Conservation (phyloP, 1,284 basidiomycete genomes). For the Athelia sp. region DNA sequence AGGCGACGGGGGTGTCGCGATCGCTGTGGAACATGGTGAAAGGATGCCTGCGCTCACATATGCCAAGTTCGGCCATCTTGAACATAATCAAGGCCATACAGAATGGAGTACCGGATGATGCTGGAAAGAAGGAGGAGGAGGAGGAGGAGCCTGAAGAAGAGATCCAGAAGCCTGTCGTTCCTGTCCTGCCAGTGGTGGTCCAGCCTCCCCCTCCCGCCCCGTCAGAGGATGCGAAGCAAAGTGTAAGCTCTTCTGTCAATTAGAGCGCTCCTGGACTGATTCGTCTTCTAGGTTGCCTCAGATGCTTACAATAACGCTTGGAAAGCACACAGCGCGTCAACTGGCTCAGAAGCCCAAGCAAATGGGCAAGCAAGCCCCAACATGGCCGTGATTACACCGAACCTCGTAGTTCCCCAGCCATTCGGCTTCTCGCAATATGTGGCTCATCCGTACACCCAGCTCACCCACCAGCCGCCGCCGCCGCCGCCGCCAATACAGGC, state of each 20-base stretch:
- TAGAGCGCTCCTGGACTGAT: not conserved
- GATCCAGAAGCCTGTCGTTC: conserved; percentile 14
- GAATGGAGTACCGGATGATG: conserved; percentile 41
- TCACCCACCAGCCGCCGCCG: not conserved
- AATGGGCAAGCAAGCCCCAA: conserved; percentile 10
- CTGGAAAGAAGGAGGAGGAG: conserved; percentile 30
- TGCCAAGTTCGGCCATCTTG: conserved; percentile 55
- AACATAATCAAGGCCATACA: conserved; percentile 51
- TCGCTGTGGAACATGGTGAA: conserved; percentile 66
- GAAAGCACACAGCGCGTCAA: conserved; percentile 43
- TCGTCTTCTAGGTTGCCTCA: conserved; percentile 25
- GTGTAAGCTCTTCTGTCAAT: conserved; percentile 1
- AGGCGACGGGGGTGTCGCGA: conserved; percentile 59
- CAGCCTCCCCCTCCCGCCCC: conserved; percentile 17
- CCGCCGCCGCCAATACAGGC: not conserved
- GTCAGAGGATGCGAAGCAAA: conserved; percentile 17
- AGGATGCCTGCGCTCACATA: conserved; percentile 46
- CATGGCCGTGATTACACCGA: conserved; percentile 8
- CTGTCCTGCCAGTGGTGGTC: conserved; percentile 7
- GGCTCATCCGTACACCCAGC: not conserved
- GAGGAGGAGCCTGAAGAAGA: conserved; percentile 21
- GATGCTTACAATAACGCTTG: conserved; percentile 53
- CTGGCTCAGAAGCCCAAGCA: conserved; percentile 17
- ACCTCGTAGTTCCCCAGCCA: not conserved
- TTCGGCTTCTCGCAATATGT: not conserved